Evolutionary conservation across 1,284 basidiomycete species (phyloP).

Genomic region (Chalciporus sp.): DNA sequence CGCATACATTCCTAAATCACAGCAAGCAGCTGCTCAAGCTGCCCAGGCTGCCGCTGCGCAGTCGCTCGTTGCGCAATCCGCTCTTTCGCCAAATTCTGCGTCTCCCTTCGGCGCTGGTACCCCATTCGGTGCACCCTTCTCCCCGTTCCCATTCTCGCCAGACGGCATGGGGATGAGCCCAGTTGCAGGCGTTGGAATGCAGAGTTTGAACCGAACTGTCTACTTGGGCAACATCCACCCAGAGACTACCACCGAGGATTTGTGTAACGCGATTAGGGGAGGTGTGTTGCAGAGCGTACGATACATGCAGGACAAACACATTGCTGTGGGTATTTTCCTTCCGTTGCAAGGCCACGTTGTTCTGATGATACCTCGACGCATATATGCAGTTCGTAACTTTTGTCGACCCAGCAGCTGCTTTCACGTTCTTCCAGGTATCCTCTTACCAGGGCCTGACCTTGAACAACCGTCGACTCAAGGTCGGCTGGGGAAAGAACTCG

Average conservation of each 20-base stretch:
- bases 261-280: conserved; percentile 92
- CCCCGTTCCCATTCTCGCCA: conserved; percentile 61
- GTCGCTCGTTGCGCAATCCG: conserved; percentile 68
- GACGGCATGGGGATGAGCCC: conserved; percentile 48
- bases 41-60: conserved; percentile 83
- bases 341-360: neutral
- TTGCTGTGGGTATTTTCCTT: conserved; percentile 62
- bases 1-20: conserved; percentile 90
- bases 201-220: conserved; percentile 82
- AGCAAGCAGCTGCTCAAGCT: conserved; percentile 81
- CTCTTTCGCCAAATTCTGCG: conserved; percentile 33
- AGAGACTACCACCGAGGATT: conserved; percentile 88
- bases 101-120: conserved; percentile 23
- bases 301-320: conserved; percentile 94
- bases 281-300: conserved; percentile 89
- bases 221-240: conserved; percentile 95
- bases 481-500: conserved; percentile 94
- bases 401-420: conserved; percentile 85
- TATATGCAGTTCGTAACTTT: conserved; percentile 81
- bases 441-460: conserved; percentile 85
- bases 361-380: conserved; percentile 11
- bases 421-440: conserved; percentile 90
- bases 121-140: conserved; percentile 47
- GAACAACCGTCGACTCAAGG: conserved; percentile 89
- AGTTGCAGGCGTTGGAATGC: conserved; percentile 36